Percentiles rank a stretch among this genome's conserved stretches.
phyloP scores from a whole-genome alignment of 2,329 filamentous ascomycete species.

The Arthrobotrys entomopaga region DNA sequence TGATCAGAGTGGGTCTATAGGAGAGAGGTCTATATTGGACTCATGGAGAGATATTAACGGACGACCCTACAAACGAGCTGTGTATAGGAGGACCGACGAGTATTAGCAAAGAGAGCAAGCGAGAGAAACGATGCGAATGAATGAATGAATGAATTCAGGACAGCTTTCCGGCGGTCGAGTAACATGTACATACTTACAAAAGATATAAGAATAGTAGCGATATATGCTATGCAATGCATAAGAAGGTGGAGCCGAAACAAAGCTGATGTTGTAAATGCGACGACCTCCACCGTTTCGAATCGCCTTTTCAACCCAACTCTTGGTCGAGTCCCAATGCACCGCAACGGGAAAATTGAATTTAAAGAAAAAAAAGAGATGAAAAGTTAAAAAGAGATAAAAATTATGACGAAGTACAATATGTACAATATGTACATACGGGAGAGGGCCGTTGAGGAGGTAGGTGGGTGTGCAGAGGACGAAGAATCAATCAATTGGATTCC shows the following conservation, averaged over 20 bases:
- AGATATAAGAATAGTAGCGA: no score
- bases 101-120: constrained; percentile 16
- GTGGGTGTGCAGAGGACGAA: constrained; percentile 33
- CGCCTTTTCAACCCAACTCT: no score
- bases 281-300: no score
- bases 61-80: background rate
- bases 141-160: constrained; percentile 1
- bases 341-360: constrained; percentile 30
- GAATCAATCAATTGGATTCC: constrained; percentile 2
- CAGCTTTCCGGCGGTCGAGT: constrained; percentile 20
- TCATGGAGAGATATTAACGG: background rate
- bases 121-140: constrained; percentile 9
- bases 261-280: constrained; percentile 25
- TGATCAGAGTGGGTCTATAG: background rate
- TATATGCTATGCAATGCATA: constrained; percentile 18
- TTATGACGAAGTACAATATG: no score
- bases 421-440: no score
- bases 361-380: no score
- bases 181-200: no score
- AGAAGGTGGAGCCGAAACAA: constrained; percentile 44
- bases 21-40: background rate
- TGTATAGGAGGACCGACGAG: constrained; percentile 1
- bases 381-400: no score
- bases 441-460: constrained; percentile 6
- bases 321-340: constrained; percentile 36